Evolutionary conservation across 148 eudicot species (phyloP).

Genomic region (Amaranthus cruentus): DNA sequence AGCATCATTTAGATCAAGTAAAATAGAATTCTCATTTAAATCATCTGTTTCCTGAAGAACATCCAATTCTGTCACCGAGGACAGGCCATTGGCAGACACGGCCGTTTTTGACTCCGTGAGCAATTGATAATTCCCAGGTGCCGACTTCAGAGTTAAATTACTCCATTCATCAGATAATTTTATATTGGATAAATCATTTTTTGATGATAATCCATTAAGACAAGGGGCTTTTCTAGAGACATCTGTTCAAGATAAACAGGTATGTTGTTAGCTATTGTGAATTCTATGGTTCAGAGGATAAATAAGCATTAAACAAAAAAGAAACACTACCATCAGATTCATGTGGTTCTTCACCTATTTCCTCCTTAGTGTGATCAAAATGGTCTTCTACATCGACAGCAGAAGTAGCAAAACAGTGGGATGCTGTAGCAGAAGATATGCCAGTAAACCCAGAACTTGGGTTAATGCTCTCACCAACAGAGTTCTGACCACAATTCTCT

Average conservation of each 20-base stretch:
- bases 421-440: constrained; percentile 6
- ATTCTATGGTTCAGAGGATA: constrained; percentile 9
- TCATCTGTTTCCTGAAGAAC: constrained; percentile 1
- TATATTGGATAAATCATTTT: constrained; percentile 13
- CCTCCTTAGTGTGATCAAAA: constrained; percentile 1
- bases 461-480: constrained; percentile 16
- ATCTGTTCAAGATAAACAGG: constrained; percentile 24
- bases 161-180: constrained; percentile 7
- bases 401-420: constrained; percentile 5
- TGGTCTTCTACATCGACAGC: constrained; percentile 8
- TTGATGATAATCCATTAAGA: constrained; percentile 21
- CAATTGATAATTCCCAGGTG: too few relatives aligned
- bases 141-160: constrained; percentile 1
- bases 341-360: constrained; percentile 8
- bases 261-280: constrained; percentile 12
- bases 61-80: constrained; percentile 15
- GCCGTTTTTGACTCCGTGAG: constrained; percentile 1
- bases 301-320: neutral
- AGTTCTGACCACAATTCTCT: constrained; percentile 4
- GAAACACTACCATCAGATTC: constrained; percentile 8
- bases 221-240: constrained; percentile 12
- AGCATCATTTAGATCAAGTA: constrained; percentile 19
- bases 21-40: constrained; percentile 8
- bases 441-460: neutral
- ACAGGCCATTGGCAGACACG: constrained; percentile 17